A percentile compares a stretch with the other conserved stretches of the same genome.
Conservation (phyloP, 140 eudicot species). For the Flaveria floridana region DNA sequence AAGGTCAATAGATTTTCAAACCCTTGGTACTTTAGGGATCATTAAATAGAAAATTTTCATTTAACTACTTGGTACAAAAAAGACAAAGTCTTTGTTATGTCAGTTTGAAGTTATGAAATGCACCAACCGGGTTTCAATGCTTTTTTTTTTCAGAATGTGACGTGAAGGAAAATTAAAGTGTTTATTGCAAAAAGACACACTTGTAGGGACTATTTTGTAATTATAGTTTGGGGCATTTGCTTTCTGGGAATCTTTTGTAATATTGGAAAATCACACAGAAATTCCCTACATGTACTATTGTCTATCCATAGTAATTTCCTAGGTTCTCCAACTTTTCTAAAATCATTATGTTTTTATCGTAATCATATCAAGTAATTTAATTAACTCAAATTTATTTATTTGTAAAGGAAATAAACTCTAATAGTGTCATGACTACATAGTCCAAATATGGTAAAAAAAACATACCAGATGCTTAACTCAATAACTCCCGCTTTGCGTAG, state of each 20-base stretch:
- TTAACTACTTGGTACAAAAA: background rate
- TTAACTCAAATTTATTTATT: too few species aligned
- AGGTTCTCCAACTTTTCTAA: constrained; percentile 12
- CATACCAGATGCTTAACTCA: too few species aligned
- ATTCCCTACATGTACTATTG: constrained; percentile 15
- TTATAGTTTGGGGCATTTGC: constrained; percentile 7
- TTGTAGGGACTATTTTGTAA: constrained; percentile 8
- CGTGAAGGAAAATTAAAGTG: background rate
- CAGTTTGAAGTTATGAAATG: background rate
- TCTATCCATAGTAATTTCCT: constrained; percentile 31
- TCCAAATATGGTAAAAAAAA: too few species aligned
- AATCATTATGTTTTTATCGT: background rate
- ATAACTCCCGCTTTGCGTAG: too few species aligned
- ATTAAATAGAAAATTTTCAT: background rate
- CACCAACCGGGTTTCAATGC: constrained; percentile 13
- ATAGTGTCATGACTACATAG: background rate
- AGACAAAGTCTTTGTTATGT: constrained; percentile 9
- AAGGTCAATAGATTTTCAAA: background rate
- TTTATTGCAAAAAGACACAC: background rate
- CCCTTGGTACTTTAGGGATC: background rate
- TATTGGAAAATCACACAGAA: constrained; percentile 11
- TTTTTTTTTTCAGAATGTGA: background rate
- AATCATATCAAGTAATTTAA: background rate
- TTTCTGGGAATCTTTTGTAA: constrained; percentile 21
- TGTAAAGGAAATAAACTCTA: background rate